Percentiles rank a stretch among this genome's conserved stretches.
phyloP scores from a whole-genome alignment of 2,329 filamentous ascomycete genomes.

The Claviceps cyperi region DNA sequence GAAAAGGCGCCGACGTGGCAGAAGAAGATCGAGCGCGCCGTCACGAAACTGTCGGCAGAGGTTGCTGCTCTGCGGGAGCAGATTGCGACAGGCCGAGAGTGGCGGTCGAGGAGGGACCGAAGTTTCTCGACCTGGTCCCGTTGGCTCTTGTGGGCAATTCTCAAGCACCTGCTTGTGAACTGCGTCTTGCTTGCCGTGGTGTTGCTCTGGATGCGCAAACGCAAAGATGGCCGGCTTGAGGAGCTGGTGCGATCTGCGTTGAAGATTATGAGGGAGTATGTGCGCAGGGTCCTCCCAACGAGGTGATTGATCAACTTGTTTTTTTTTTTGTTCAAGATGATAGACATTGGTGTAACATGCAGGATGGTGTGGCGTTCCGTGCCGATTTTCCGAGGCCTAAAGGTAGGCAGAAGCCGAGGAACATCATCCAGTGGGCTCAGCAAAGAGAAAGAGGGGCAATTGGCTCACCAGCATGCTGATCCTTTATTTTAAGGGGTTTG shows the following conservation, averaged over 20 bases:
- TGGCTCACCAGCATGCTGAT: too few species aligned
- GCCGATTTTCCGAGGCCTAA: background rate
- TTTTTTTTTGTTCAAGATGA: background rate
- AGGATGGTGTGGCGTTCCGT: background rate
- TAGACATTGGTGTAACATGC: background rate
- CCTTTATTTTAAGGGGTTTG: background rate
- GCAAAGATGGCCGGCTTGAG: conserved; percentile 57
- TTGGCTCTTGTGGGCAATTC: conserved; percentile 52
- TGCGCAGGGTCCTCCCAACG: conserved; percentile 42
- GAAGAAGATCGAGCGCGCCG: conserved; percentile 65
- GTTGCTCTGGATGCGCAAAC: conserved; percentile 56
- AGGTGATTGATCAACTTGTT: conserved; percentile 21
- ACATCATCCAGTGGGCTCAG: background rate
- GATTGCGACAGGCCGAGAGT: conserved; percentile 62
- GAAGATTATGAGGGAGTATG: conserved; percentile 41
- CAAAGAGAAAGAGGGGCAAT: too few species aligned
- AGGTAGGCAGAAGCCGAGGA: background rate
- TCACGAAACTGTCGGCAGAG: conserved; percentile 84
- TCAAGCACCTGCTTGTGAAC: conserved; percentile 66
- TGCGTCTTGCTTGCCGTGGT: conserved; percentile 49
- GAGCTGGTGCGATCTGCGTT: conserved; percentile 56
- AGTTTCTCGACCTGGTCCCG: conserved; percentile 55
- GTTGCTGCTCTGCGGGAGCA: conserved; percentile 86
- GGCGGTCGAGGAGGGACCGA: conserved; percentile 49
- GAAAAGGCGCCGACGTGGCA: conserved; percentile 52